Percentiles rank a stretch among this genome's conserved stretches.
Conservation (phyloP, 2,329 filamentous ascomycete genomes). For the Myriosclerotinia curreyana region DNA sequence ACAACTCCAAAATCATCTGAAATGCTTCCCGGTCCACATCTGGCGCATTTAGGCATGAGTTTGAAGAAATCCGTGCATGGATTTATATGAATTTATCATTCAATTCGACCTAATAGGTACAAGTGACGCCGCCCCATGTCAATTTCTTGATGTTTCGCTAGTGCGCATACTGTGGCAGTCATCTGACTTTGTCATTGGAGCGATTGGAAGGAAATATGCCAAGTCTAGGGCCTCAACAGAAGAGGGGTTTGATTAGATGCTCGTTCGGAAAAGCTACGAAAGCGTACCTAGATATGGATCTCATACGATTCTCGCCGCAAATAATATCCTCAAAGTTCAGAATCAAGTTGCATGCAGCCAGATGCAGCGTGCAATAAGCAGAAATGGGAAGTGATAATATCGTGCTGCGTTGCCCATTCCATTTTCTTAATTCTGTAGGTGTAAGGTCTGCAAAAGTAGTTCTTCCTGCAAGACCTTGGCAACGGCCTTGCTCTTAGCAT, state of each 20-base stretch:
- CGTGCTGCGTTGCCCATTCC: constrained; percentile 10
- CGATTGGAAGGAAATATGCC: neutral
- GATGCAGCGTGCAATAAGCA: constrained; percentile 14
- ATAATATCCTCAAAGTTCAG: neutral
- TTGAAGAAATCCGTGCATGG: constrained; percentile 17
- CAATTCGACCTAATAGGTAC: constrained; percentile 11
- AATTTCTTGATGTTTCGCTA: constrained; percentile 14
- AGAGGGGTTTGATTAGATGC: constrained; percentile 18
- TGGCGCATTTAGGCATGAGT: constrained; percentile 15
- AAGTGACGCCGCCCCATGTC: neutral
- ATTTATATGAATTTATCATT: constrained; percentile 21
- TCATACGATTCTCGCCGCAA: constrained; percentile 13
- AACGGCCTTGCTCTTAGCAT: no score
- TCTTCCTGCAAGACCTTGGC: constrained; percentile 7
- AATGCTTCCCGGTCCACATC: constrained; percentile 16
- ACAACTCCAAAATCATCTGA: neutral
- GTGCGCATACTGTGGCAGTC: constrained; percentile 22
- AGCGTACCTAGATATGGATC: constrained; percentile 3
- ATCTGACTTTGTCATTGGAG: constrained; percentile 22
- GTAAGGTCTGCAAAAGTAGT: neutral
- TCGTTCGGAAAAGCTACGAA: neutral
- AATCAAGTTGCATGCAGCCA: constrained; percentile 12
- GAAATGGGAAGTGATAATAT: constrained; percentile 8
- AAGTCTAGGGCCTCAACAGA: constrained; percentile 14
- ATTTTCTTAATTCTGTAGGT: neutral